Base-by-base conservation (phyloP, 2,329 filamentous ascomycete species). In the Elsinoe perseae region DNA sequence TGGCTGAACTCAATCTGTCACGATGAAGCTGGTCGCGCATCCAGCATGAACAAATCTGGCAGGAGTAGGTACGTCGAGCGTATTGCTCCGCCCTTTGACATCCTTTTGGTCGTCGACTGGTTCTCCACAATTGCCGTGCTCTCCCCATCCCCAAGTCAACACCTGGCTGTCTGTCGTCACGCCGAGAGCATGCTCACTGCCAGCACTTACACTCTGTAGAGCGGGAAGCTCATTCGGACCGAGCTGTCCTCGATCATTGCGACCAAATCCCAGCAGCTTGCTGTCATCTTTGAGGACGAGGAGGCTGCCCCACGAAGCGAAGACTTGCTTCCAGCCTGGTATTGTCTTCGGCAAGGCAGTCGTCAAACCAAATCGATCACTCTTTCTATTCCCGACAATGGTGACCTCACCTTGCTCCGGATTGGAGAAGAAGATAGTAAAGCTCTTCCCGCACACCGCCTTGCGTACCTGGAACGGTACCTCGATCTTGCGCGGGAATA, bases 101-200 rank as follows among this genome's bases (percentile, higher is more conserved):
- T 87, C 81, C 50, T 82, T 83, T 59, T 79, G 74, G 16, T 78
- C 73, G 59, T 83, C 81, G 10, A 73, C 75, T 40, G 79, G 75
- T 32, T 82, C 80, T 2, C 93, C 93, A 69, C 93, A 98, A 68
- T 98, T 98, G 1, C 93, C 93, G 72, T 98, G 93, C 71, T 97
- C 92, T 1, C 90, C 91, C 93, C 93, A 98, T 18, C 93, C 93
- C 89, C 92, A 97, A 1, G 88, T 81, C 50, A 95, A 72, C 1
- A 95, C 82, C 52, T 84, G 80, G 1, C 82, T 82, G 59, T 61
- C 53, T 18, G 79, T 75, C 8, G 86, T 83, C 23, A 92, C 70
- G 7, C 83, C 88, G 60, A 97, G 71, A n/a, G 81, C 83, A 70
- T 98, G 93, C 70, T 97, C 93, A 66, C 92, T 96, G 0, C 93